These are phyloP conservation scores for Neckera pumila DNA, from an alignment of 225 moss, liverwort and hornwort genomes.

Conservation along the genomic window DNA sequence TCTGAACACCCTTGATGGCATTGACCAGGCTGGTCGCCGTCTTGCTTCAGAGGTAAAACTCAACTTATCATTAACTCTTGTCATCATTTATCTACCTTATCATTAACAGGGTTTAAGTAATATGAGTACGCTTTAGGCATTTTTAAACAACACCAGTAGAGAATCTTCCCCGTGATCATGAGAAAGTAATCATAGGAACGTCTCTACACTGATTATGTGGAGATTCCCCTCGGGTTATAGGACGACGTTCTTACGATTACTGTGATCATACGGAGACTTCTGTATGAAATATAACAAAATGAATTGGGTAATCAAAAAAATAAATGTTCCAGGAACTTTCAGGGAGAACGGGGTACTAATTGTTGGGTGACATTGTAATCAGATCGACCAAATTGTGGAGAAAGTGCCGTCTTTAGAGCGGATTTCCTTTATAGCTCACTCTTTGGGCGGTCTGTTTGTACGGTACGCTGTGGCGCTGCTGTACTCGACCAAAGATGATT, in stretches of 20 bases:
- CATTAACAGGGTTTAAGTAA: neutral
- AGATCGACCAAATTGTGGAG: conserved; percentile 55
- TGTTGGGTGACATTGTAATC: neutral
- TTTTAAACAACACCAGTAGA: neutral
- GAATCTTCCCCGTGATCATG: neutral
- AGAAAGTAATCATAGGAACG: neutral
- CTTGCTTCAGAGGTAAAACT: conserved; percentile 63
- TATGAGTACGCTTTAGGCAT: neutral
- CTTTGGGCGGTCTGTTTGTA: conserved; percentile 82
- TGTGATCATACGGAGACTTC: neutral
- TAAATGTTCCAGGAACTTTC: neutral
- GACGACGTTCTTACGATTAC: neutral
- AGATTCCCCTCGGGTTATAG: neutral
- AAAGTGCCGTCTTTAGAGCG: conserved; percentile 67
- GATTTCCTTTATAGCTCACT: conserved; percentile 88
- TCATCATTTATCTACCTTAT: neutral
- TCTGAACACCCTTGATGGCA: conserved; percentile 71
- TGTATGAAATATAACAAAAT: neutral
- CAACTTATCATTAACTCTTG: neutral
- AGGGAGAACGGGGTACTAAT: neutral
- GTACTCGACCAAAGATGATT: conserved; percentile 25
- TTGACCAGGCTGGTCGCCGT: conserved; percentile 74
- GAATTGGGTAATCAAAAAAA: neutral
- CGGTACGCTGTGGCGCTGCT: conserved; percentile 70
- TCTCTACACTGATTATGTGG: neutral